Base-by-base conservation (phyloP, 306 rosid genomes). In the Arachis hypogaea region DNA sequence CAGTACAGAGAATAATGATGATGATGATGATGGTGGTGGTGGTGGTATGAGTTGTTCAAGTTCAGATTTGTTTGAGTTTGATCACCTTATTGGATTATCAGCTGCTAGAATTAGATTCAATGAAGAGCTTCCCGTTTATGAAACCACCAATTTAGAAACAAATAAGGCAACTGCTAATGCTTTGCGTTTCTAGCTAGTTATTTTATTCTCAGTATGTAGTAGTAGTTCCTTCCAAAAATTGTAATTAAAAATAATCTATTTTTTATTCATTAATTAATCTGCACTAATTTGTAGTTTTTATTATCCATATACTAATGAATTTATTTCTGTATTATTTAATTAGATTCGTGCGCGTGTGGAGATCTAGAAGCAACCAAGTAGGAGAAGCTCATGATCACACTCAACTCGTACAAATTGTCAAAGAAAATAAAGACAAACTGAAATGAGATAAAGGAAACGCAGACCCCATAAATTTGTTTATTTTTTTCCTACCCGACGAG, bases 41-140 rank as follows among this genome's bases (percentile, higher is more conserved):
- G 93, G 82, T 69, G 87, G 62, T 9, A 47, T 38, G 78, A 87
- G 96, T 63, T 87, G 54, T 74, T 85, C 96, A 46, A 90, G 93
- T 42, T 87, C 93, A 1, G 96, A 90, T 62, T 84, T 90, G 56
- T 90, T 90, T 59, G 96, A 90, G 82, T 71, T 90, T 41, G 88
- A 90, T 86, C 90, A 82, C 14, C 86, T 83, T 12, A 84, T 84
- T 72, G 96, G 96, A 64, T 33, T 2, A 33, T 33, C 38, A 33
- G 1, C 38, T 3, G 79, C 74, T 73, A 85, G 83, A 29, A 80
- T 8, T 8, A 11, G 91, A 83, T 90, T 87, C 61, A 81, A 82
- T 42, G 84, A 86, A 68, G 96, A 90, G 77, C 96, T 90, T 82
- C 93, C 93, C 0, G 91, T 90, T 52, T 90, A 87, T 74, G 96